phyloP scores from a whole-genome alignment of 2,329 filamentous ascomycete genomes.

The Fusarium mexicanum region DNA sequence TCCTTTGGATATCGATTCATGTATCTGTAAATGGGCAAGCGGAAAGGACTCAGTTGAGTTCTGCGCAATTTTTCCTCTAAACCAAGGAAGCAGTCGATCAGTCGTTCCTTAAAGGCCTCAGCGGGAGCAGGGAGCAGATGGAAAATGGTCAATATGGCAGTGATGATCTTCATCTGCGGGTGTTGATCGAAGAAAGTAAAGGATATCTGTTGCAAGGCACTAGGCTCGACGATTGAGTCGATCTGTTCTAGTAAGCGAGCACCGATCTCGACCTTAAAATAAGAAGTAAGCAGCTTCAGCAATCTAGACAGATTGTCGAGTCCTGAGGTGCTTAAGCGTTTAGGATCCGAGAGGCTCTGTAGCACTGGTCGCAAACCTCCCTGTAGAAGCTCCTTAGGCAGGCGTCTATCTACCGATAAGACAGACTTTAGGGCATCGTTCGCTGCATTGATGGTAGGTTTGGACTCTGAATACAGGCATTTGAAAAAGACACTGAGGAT shows the following conservation, averaged over 20 bases:
- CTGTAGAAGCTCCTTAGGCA: conserved; percentile 95
- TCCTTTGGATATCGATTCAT: conserved; percentile 93
- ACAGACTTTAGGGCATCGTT: conserved; percentile 91
- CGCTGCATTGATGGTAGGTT: conserved; percentile 91
- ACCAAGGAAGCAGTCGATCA: conserved; percentile 90
- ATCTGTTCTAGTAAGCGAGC: conserved; percentile 92
- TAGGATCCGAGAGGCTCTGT: conserved; percentile 93
- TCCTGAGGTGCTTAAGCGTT: conserved; percentile 87
- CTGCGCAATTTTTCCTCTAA: conserved; percentile 86
- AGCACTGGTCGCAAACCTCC: conserved; percentile 94
- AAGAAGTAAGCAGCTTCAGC: conserved; percentile 91
- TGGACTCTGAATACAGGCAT: conserved; percentile 91
- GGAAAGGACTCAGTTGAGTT: conserved; percentile 91
- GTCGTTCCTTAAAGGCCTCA: conserved; percentile 86
- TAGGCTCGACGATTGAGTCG: conserved; percentile 85
- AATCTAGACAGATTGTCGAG: conserved; percentile 91
- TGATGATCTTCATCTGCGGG: conserved; percentile 91
- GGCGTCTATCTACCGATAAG: conserved; percentile 85
- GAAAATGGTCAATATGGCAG: conserved; percentile 95
- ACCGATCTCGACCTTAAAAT: conserved; percentile 99
- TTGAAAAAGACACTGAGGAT: conserved; percentile 99
- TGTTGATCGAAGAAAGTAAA: conserved; percentile 96
- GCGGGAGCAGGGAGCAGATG: conserved; percentile 93
- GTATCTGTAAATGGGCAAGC: conserved; percentile 89
- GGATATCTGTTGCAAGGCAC: conserved; percentile 84